A percentile compares a stretch with the other conserved stretches of the same genome.
These are phyloP conservation scores for Mycena metata DNA, from an alignment of 768 basidiomycete genomes.

Conservation along the genomic window DNA sequence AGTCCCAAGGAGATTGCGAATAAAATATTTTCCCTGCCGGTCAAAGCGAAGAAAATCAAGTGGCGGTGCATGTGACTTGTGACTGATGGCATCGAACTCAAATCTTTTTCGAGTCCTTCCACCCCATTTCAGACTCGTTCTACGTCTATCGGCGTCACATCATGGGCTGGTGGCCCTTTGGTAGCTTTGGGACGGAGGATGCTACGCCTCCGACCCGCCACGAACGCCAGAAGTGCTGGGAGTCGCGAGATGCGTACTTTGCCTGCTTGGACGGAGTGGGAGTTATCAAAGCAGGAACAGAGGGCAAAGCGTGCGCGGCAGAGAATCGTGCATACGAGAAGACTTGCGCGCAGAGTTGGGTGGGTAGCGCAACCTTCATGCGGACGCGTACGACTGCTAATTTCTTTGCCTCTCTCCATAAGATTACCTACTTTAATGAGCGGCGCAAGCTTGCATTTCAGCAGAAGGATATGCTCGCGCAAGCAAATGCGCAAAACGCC, in stretches of 20 bases:
- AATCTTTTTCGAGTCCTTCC: not conserved
- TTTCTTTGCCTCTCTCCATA: conserved; percentile 17
- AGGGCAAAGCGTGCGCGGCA: conserved; percentile 72
- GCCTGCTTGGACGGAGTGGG: conserved; percentile 79
- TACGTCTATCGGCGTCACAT: not conserved
- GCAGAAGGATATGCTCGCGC: conserved; percentile 78
- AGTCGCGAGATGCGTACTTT: conserved; percentile 86
- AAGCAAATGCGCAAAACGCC: conserved; percentile 52
- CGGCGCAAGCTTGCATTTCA: conserved; percentile 85
- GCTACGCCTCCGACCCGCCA: conserved; percentile 63
- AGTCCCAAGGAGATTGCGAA: not conserved
- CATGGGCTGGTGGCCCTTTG: conserved; percentile 60
- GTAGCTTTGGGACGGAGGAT: conserved; percentile 52
- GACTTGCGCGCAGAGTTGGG: conserved; percentile 93
- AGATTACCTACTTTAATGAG: conserved; percentile 98
- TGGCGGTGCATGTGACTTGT: not conserved
- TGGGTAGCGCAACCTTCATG: conserved; percentile 52
- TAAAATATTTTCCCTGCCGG: not conserved
- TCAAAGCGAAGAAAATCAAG: conserved; percentile 22
- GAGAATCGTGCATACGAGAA: conserved; percentile 74
- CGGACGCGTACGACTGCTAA: not conserved
- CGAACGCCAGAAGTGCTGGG: conserved; percentile 90
- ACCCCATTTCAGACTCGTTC: not conserved
- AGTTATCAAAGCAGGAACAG: conserved; percentile 79
- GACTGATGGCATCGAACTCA: not conserved